Evolutionary conservation across 1,284 basidiomycete species (phyloP), one percentile per base, ranked within the genome.

Genomic region (Malassezia equina): DNA sequence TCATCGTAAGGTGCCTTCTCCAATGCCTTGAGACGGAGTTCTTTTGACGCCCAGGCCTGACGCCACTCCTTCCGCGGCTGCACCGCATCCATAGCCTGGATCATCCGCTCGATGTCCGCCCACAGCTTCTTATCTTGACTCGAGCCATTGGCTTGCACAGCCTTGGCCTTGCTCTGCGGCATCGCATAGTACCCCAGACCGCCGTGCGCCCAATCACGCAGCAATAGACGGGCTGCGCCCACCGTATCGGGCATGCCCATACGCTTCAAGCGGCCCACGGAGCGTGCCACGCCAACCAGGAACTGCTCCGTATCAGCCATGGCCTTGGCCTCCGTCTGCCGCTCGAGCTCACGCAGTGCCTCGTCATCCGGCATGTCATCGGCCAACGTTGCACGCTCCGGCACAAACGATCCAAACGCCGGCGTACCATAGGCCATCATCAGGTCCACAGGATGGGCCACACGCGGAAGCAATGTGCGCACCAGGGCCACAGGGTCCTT

Each of bases 381-480:
- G 5, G 60, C 59, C 13, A 60, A 44, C 33, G 60, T 61, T 3
- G 61, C 63, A 11, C 46, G 43, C 42, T 58, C 60, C 19, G 59
- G 55, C 31, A 61, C 58, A 49, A 63, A 69, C 12, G 64, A 65
- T 24, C 66, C 70, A 52, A 68, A 72, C 0, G 70, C 70, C 1
- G 70, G 69, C 4, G 64, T 61, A 31, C 69, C 66, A 53, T 69
- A 70, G 32, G 59, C 50, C 28, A 72, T 61, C 68, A 72, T 71
- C 39, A 72, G 61, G 29, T 72, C 69, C 41, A 65, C 62, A 17
- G 62, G 66, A 34, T 68, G 61, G 25, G 62, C 58, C 5, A 69
- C 61, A 40, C 64, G 60, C 33, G 61, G 60, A 3, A 71, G 33
- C 44, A 72, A 52, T n/a, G 60, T 57, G 52, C 61, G 59, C 15